Base-by-base conservation (phyloP, 805 yeast species). In the Myxozyma geophila region DNA sequence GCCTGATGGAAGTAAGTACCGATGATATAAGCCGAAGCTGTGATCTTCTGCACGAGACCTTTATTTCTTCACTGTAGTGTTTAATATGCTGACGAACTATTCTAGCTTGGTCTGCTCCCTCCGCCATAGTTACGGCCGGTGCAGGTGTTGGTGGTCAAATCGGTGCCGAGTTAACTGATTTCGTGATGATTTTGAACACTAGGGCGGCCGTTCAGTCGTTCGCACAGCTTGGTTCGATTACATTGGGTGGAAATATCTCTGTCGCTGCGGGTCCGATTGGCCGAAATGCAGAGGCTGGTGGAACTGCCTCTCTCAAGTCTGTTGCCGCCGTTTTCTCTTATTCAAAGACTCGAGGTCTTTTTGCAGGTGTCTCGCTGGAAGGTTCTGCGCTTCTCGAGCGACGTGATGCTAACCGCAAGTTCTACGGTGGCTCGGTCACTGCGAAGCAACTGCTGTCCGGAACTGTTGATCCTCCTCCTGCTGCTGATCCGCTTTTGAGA, bases 141-240 rank as follows among this genome's bases (percentile, higher is more conserved):
- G 98, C 98, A 3, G 98, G 99, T 73, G 98, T 95, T 7, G 99
- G 99, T 64, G 99, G 99, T 50, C 96, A 92, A 79, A 85, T 95
- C 68, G 99, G 99, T 48, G 92, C 97, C 8, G 99, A 93, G 75
- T 80, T 93, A 72, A 93, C 99, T 1, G 98, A 93, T 79, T 93
- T 93, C 74, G 97, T 93, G 36, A 93, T 93, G 75, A 92, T 95
- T 64, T 82, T 93, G 69, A 93, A 95, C 78, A 85, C 89, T 13
- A 82, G 84, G 57, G 85, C 92, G 1, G 98, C 99, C 1, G 99
- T 93, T 53, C 90, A 89, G 67, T 86, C 97, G 10, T 93, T 93
- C 77, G 91, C 98, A 13, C 97, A 92, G 75, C 84, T 88, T 68
- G 99, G 99, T 3, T 90, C 97, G 17, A 86, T 93, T 64, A 95